Evolutionary conservation across 306 rosid genomes (phyloP).

Genomic region (Comarum palustre): DNA sequence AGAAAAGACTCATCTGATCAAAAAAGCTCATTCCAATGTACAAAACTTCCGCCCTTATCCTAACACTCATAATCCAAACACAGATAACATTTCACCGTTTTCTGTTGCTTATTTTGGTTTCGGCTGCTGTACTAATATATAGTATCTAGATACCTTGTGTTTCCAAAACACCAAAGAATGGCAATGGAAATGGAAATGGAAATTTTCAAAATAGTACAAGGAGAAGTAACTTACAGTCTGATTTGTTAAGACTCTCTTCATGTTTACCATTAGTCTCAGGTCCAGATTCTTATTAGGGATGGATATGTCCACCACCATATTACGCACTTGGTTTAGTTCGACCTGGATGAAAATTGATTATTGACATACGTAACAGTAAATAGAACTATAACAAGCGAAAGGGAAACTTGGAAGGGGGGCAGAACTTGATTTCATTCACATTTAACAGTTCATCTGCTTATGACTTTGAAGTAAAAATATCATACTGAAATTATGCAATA

Average conservation of each 20-base stretch:
- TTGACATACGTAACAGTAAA: constrained; percentile 6
- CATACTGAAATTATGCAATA: background rate
- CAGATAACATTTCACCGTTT: background rate
- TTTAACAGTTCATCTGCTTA: background rate
- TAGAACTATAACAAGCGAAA: background rate
- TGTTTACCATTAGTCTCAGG: constrained; percentile 47
- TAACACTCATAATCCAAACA: background rate
- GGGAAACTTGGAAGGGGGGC: background rate
- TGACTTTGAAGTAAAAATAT: background rate
- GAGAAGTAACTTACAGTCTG: constrained; percentile 33
- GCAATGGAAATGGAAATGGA: too few relatives aligned
- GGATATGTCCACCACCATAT: constrained; percentile 44
- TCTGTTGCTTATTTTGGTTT: background rate
- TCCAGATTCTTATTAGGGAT: constrained; percentile 43
- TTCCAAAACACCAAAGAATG: background rate
- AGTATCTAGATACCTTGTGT: background rate
- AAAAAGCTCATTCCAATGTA: constrained; percentile 2
- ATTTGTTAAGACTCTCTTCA: constrained; percentile 25
- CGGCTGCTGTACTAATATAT: background rate
- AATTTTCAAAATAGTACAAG: background rate
- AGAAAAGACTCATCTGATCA: constrained; percentile 5
- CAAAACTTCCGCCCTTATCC: background rate
- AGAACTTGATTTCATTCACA: background rate
- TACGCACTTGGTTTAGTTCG: constrained; percentile 36
- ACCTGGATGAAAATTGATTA: too few relatives aligned